Base-by-base conservation (phyloP, 2,329 filamentous ascomycete species). In the Calonectria henricotiae region DNA sequence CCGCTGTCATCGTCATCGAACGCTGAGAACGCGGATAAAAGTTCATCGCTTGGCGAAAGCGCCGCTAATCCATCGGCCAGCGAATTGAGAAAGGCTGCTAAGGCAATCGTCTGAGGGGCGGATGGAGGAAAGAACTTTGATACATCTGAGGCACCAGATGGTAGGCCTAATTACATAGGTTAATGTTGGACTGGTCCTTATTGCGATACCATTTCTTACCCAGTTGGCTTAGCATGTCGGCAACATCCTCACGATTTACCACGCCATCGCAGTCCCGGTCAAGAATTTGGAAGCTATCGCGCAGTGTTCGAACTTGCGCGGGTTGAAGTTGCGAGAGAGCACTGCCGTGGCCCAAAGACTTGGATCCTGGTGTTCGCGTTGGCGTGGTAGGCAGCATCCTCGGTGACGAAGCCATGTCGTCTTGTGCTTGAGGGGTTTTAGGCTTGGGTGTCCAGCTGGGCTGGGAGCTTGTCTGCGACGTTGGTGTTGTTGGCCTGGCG, bases 1-100 rank as follows among this genome's bases (percentile, higher is more conserved):
- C 96, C 96, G 77, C 93, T 96, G 80, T 99, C 96, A 73, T 97
- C 95, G 72, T 97, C 94, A 79, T 99, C 96, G 80, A 98, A 98
- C 0, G 96, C 96, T 2, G 94, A 94, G 75, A 99, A 96, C 0
- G 96, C 96, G 1, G 95, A 96, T 23, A 94, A 85, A 11, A 99
- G 88, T 80, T 99, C 96, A 17, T 90, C 88, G 25, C 91, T 89
- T 0, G 93, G 91, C 0, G 94, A 97, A 20, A 98, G 86, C 0
- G 91, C 89, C 1, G 90, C 89, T 3, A 98, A 86, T 2, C 93
- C 88, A 11, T 90, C 89, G 0, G 95, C 93, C 2, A 99, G 86
- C 1, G 91, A 92, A 79, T 94, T 96, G 25, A 99, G 88, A 80
- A 97, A 99, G 4, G 91, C 90, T 0, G 95, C 94, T 46, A 99